Conservation (phyloP, 202 grass and related monocot species). For the Tripidium arundinaceum region DNA sequence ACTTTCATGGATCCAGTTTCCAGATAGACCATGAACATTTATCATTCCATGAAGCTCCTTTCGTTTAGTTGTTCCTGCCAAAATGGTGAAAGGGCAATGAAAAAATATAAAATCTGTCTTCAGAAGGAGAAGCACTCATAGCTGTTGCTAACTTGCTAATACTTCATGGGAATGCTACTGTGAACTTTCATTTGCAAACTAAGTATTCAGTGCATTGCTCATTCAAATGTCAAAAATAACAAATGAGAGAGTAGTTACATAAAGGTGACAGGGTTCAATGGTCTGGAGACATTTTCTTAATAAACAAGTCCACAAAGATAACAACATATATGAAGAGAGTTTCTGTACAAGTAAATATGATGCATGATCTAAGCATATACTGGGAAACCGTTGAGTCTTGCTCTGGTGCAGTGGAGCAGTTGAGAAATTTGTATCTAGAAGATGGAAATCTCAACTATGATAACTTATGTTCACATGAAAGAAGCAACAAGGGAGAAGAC, state of each 20-base stretch:
- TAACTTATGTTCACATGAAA: conserved; percentile 18
- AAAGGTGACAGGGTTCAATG: conserved; percentile 17
- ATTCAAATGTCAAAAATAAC: conserved; percentile 16
- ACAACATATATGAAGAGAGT: neutral
- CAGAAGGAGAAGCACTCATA: neutral
- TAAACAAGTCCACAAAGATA: conserved; percentile 7
- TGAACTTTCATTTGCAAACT: neutral
- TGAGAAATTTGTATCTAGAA: conserved; percentile 40
- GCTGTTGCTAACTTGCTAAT: neutral
- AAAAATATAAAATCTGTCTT: neutral
- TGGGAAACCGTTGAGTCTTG: conserved; percentile 72
- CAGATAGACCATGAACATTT: conserved; percentile 49
- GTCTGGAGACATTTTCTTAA: conserved; percentile 7
- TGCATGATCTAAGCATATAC: conserved; percentile 53
- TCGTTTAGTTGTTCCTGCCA: conserved; percentile 79
- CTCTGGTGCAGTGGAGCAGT: conserved; percentile 43
- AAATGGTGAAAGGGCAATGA: conserved; percentile 17
- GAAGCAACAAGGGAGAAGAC: conserved; percentile 27
- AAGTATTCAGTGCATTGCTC: conserved; percentile 14
- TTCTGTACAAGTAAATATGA: conserved; percentile 9
- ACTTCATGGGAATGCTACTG: conserved; percentile 14
- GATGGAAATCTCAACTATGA: conserved; percentile 24
- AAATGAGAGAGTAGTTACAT: neutral
- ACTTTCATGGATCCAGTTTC: conserved; percentile 64
- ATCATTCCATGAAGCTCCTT: conserved; percentile 84